Base-by-base conservation (phyloP, 768 basidiomycete species). In the Lanmaoa pseudosensibilis region DNA sequence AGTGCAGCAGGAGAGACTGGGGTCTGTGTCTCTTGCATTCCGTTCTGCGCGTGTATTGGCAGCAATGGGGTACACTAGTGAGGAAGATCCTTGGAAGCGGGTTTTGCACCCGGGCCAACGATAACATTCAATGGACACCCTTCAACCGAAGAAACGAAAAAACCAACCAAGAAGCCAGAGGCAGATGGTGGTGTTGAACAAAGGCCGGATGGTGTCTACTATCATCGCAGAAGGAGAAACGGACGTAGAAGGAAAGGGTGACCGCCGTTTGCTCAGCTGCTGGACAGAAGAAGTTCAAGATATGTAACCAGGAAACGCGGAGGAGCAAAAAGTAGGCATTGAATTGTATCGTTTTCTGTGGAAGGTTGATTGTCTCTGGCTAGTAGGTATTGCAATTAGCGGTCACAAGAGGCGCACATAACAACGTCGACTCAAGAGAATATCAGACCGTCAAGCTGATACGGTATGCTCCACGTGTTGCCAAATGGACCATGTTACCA, bases 391-490 rank as follows among this genome's bases (percentile, higher is more conserved):
- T 15, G 58, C 64, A 16, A 52, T 57, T 46, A 61, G 56, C 34
- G 66, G 69, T 13, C 63, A 57, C 58, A 25, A 59, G 23, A 61
- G 51, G 52, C 70, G 70, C 23, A 76, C 80, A 4, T 92, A 95
- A 65, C 63, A 74, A 19, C 78, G 94, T 47, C 81, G 92, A 16
- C 65, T 85, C 50, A 80, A 83, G 60, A 84, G 93, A 37, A 81
- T 83, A 49, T 67, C 80, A 3, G 82, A 87, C 46, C 81, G 83
- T 41, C 62, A 78, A 13, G 74, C 78, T 10, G 71, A 75, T 2
- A 93, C 86, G 2, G 85, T 82, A 7, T 97, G 94, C 68, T 95
- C 93, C 70, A 89, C 88, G 3, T 98, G 94, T 75, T 82, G 94
- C 50, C 78, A 85, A 65, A 83, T 79, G 58, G 94, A 94, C 0